Conservation (phyloP, 306 rosid species). For the Glycine soja region DNA sequence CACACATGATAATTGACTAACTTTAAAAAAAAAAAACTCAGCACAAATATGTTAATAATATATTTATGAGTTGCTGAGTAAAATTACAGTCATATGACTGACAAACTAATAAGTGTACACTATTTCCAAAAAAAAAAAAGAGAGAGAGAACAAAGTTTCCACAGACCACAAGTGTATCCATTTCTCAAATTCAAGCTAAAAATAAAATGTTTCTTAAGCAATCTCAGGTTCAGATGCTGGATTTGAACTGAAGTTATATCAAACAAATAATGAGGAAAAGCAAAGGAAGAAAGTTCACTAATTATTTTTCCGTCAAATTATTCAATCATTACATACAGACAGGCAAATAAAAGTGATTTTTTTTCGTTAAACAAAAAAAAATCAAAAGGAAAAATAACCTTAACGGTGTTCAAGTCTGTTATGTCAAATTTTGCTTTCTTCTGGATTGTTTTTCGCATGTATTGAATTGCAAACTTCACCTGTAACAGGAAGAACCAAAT, state of each 20-base stretch:
- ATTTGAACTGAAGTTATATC: slow-evolving; percentile 1
- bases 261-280: not conserved
- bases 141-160: not conserved
- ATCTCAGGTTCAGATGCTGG: not conserved
- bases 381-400: slow-evolving; percentile 54
- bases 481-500: slow-evolving; percentile 30
- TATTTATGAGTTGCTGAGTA: not conserved
- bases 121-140: not conserved
- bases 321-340: slow-evolving; percentile 1
- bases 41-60: not conserved
- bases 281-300: not conserved
- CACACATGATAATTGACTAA: not conserved
- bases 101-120: not conserved
- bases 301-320: not conserved
- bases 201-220: not conserved
- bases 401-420: slow-evolving; percentile 76
- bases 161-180: not conserved
- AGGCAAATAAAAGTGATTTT: not conserved
- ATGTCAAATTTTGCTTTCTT: slow-evolving; percentile 98
- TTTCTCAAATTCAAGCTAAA: not conserved
- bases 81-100: not conserved
- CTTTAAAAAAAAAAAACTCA: not conserved
- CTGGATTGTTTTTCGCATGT: slow-evolving; percentile 87
- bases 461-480: slow-evolving; percentile 96
- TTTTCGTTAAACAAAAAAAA: slow-evolving; percentile 3